Evolutionary conservation across 2,329 filamentous ascomycete genomes (phyloP).

Genomic region (Colletotrichum tamarilloi): DNA sequence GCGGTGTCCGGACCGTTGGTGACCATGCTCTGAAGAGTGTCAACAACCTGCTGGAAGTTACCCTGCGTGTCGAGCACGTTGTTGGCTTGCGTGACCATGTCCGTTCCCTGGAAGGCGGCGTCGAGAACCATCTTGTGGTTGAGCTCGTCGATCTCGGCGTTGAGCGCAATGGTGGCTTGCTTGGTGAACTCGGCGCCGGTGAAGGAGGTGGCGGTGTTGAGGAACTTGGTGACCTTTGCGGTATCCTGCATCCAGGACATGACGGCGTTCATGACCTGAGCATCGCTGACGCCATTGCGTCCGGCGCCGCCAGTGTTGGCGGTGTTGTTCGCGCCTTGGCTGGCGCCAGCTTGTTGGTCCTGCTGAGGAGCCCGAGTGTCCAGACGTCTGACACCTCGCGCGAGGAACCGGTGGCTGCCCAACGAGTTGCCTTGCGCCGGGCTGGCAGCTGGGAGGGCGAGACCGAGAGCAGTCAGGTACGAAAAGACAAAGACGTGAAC

Average conservation of each 20-base stretch:
- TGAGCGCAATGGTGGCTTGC: conserved; percentile 39
- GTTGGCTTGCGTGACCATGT: conserved; percentile 35
- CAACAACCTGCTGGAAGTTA: conserved; percentile 38
- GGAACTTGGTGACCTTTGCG: conserved; percentile 38
- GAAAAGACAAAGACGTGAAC: conserved; percentile 22
- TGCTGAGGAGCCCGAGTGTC: conserved; percentile 2
- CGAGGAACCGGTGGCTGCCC: not conserved
- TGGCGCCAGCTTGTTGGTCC: conserved; percentile 3
- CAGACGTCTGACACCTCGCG: conserved; percentile 5
- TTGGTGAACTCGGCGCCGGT: conserved; percentile 38
- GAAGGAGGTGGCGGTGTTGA: conserved; percentile 37
- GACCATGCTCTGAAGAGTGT: conserved; percentile 38
- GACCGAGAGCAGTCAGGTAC: conserved; percentile 4
- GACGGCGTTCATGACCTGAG: conserved; percentile 38
- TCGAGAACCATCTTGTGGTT: conserved; percentile 40
- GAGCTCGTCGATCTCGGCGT: conserved; percentile 39
- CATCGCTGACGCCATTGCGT: conserved; percentile 32
- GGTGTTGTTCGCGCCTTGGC: conserved; percentile 20
- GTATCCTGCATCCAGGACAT: conserved; percentile 38
- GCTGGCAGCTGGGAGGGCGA: conserved; percentile 29
- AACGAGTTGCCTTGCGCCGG: conserved; percentile 5
- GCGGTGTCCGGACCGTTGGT: conserved; percentile 37
- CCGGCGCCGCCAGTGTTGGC: not conserved
- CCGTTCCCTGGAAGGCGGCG: conserved; percentile 25
- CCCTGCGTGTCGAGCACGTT: conserved; percentile 37